Conservation (phyloP, 345 rosid species). For the Ceriops tagal region DNA sequence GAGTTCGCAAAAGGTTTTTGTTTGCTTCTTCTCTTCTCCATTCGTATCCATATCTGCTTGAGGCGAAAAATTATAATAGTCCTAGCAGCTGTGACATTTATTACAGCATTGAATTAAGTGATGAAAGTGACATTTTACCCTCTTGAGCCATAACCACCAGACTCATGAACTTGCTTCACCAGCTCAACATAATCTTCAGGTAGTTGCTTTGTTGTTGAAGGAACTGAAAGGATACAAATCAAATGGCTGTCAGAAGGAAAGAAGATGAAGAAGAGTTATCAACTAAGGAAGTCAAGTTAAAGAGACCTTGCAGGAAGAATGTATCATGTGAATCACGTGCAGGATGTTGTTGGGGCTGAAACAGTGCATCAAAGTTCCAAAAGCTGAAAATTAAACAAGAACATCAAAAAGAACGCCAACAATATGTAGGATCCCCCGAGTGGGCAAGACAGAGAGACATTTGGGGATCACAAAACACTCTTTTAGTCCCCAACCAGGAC, state of each 20-base stretch:
- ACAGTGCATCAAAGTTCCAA: constrained; percentile 96
- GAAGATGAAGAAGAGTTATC: not conserved
- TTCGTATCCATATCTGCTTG: constrained; percentile 67
- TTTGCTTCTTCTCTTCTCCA: constrained; percentile 98
- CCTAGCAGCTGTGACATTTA: not conserved
- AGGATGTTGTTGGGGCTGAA: constrained; percentile 99
- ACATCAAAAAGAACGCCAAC: not conserved
- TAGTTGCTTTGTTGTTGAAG: constrained; percentile 64
- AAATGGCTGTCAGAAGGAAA: constrained; percentile 17
- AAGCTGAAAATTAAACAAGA: constrained; percentile 48
- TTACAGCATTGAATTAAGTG: not conserved
- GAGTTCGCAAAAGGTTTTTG: constrained; percentile 90
- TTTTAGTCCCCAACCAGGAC: too few species aligned
- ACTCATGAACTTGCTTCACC: constrained; percentile 75
- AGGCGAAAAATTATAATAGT: not conserved
- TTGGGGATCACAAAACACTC: too few species aligned
- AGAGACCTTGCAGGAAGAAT: constrained; percentile 73
- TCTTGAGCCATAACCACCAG: constrained; percentile 89
- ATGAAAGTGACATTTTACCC: constrained; percentile 47
- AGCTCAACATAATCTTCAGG: constrained; percentile 86
- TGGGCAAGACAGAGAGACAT: too few species aligned
- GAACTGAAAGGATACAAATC: constrained; percentile 44
- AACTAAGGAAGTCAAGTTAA: constrained; percentile 12
- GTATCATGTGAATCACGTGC: constrained; percentile 99
- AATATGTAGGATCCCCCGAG: too few species aligned